Percentiles rank a stretch among this genome's conserved stretches.
phyloP scores from a whole-genome alignment of 331 rosid genomes.

The Cydonia oblonga region DNA sequence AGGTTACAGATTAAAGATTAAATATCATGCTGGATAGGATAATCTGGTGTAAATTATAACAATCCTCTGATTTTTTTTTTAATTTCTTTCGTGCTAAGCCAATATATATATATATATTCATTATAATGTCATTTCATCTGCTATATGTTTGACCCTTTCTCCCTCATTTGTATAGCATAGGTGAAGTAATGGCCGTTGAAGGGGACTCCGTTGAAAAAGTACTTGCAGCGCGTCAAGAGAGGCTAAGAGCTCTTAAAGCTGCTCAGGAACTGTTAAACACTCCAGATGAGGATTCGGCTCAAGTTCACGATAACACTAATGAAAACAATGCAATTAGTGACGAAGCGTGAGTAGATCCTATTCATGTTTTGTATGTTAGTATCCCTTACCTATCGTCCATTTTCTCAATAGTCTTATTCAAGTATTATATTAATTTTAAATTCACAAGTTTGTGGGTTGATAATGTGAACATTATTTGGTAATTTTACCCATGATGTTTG shows the following conservation, averaged over 20 bases:
- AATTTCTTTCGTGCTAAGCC: not conserved
- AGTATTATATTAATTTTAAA: not conserved
- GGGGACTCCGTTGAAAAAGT: conserved; percentile 61
- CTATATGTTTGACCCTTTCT: no score
- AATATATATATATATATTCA: no score
- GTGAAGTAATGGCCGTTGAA: conserved; percentile 42
- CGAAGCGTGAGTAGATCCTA: conserved; percentile 26
- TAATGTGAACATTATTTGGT: no score
- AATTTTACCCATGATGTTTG: no score
- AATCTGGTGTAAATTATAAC: not conserved
- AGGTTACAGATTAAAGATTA: not conserved
- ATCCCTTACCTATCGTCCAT: not conserved
- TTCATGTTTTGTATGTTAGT: not conserved
- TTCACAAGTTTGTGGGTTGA: not conserved
- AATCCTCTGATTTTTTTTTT: not conserved
- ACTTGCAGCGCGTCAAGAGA: conserved; percentile 62
- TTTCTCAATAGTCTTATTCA: not conserved
- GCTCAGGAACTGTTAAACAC: conserved; percentile 55
- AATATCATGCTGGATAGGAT: not conserved
- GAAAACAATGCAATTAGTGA: conserved; percentile 11
- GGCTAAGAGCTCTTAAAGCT: conserved; percentile 65
- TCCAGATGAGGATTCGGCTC: conserved; percentile 39
- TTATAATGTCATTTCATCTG: not conserved
- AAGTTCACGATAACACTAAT: conserved; percentile 17
- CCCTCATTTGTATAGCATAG: not conserved